phyloP scores from a whole-genome alignment of 2,329 filamentous ascomycete genomes.

The Xylaria sp. region DNA sequence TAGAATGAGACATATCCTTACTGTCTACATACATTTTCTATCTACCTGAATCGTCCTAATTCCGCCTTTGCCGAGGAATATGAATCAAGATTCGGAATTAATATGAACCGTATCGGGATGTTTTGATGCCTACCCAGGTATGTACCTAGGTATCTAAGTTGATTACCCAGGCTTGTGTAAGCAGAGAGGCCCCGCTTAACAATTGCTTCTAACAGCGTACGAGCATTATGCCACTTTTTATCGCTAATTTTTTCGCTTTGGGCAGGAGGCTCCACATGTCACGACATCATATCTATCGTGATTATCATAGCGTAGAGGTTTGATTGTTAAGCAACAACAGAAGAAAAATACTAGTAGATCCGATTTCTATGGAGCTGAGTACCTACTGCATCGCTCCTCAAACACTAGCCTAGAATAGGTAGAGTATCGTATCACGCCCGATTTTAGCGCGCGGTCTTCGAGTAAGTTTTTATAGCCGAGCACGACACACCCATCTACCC shows the following conservation, averaged over 20 bases:
- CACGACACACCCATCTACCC: not conserved
- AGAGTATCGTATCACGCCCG: not conserved
- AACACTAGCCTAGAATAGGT: not conserved
- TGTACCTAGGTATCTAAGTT: constrained; percentile 5
- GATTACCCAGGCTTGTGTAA: constrained; percentile 48
- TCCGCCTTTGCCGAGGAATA: not conserved
- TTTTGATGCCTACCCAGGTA: not conserved
- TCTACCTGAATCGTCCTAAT: not conserved
- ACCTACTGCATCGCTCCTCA: not conserved
- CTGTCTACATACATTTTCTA: not conserved
- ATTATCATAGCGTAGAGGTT: not conserved
- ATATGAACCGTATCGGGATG: constrained; percentile 16
- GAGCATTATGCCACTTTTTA: too few species aligned
- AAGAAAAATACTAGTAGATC: too few species aligned
- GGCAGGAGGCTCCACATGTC: constrained; percentile 1
- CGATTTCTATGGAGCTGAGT: too few species aligned
- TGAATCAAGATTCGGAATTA: constrained; percentile 17
- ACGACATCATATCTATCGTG: not conserved
- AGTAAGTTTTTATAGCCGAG: not conserved
- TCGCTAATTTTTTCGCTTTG: not conserved
- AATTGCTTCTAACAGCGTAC: not conserved
- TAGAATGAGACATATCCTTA: not conserved
- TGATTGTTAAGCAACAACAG: constrained; percentile 7
- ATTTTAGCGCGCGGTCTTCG: not conserved
- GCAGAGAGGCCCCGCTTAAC: constrained; percentile 35